These are phyloP conservation scores for Peronospora belbahrii DNA, from an alignment of 352 stramenopile genomes.

Conservation along the genomic window DNA sequence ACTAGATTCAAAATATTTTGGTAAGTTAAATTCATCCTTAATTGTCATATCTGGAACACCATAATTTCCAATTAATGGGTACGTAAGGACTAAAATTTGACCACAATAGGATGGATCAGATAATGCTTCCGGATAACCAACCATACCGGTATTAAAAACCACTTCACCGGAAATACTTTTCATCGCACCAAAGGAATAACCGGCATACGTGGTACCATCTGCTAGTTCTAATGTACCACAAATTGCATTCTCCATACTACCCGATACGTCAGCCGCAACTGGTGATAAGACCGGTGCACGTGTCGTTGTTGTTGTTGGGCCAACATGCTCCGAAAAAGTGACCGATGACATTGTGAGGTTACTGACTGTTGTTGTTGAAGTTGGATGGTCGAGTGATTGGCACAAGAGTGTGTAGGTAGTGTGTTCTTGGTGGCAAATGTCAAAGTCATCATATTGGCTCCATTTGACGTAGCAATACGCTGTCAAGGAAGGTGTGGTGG, in stretches of 20 bases:
- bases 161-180: constrained; percentile 90
- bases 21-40: constrained; percentile 89
- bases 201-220: constrained; percentile 68
- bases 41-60: constrained; percentile 89
- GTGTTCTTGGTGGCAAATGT: constrained; percentile 31
- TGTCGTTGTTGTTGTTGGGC: constrained; percentile 3
- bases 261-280: constrained; percentile 23
- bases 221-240: constrained; percentile 71
- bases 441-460: constrained; percentile 25
- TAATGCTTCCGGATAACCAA: constrained; percentile 97
- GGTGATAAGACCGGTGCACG: constrained; percentile 33
- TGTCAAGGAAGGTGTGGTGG: background rate
- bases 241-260: constrained; percentile 35
- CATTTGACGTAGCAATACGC: background rate
- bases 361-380: constrained; percentile 14
- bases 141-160: constrained; percentile 98
- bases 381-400: constrained; percentile 6
- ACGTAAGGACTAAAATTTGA: constrained; percentile 96
- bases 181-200: constrained; percentile 90
- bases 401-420: constrained; percentile 21
- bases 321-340: constrained; percentile 25
- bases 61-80: constrained; percentile 97
- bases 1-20: constrained; percentile 94
- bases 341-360: constrained; percentile 35
- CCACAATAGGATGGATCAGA: constrained; percentile 97